Evolutionary conservation across 108 stramenopile genomes (phyloP).

Genomic region (Pseudonitzschia multiseries): DNA sequence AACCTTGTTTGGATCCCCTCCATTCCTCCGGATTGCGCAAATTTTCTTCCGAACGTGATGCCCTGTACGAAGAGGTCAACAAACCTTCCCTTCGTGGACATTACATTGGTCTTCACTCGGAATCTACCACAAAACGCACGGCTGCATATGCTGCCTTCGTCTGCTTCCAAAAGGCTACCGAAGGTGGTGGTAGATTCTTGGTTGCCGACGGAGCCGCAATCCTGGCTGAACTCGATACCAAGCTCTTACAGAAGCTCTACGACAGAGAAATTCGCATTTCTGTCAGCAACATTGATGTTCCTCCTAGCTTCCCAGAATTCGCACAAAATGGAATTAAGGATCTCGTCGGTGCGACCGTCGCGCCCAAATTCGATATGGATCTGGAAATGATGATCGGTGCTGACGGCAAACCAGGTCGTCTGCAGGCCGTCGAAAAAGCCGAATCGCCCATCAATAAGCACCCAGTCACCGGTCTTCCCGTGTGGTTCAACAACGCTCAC

Average conservation of each 20-base stretch:
- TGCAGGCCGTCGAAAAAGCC: conserved; percentile 81
- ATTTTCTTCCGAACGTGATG: conserved; percentile 89
- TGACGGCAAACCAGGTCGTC: conserved; percentile 85
- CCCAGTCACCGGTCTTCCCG: conserved; percentile 84
- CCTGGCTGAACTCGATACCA: conserved; percentile 77
- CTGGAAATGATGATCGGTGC: conserved; percentile 88
- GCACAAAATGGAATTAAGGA: conserved; percentile 75
- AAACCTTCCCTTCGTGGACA: conserved; percentile 82
- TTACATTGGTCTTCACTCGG: conserved; percentile 89
- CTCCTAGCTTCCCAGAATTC: conserved; percentile 58
- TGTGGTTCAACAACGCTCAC: conserved; percentile 92
- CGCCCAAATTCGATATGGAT: conserved; percentile 94
- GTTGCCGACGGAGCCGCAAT: conserved; percentile 89
- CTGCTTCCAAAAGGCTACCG: conserved; percentile 89
- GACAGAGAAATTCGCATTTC: conserved; percentile 79
- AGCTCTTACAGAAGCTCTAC: conserved; percentile 73
- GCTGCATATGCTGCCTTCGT: conserved; percentile 91
- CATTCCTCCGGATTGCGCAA: conserved; percentile 88
- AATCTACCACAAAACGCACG: conserved; percentile 89
- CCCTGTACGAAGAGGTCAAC: conserved; percentile 92
- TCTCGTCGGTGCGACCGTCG: conserved; percentile 75
- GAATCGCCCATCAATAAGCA: conserved; percentile 89
- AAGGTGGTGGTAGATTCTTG: conserved; percentile 86
- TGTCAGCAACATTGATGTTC: conserved; percentile 82
- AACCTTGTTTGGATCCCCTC: conserved; percentile 89